Percentiles rank a stretch among this genome's conserved stretches.
These are phyloP conservation scores for Hemerocallis citrina DNA, from an alignment of 106 monocot species.

Conservation along the genomic window DNA sequence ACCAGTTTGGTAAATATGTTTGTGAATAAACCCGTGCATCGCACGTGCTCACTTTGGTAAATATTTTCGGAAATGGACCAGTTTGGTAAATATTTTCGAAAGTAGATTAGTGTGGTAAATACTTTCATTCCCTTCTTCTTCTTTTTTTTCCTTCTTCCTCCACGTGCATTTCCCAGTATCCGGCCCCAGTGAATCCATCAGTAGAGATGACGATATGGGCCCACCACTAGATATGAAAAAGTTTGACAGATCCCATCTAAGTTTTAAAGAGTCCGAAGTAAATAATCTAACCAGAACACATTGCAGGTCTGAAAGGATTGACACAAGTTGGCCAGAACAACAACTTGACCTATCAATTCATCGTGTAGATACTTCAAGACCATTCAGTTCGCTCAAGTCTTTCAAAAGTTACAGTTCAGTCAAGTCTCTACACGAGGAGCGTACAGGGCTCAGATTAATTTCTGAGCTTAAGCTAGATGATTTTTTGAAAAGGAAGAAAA, in stretches of 20 bases:
- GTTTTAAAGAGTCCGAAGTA: constrained; percentile 16
- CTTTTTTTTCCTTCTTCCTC: too few relatives aligned
- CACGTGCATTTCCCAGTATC: background rate
- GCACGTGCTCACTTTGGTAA: too few relatives aligned
- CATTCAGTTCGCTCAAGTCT: constrained; percentile 14
- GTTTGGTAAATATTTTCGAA: too few relatives aligned
- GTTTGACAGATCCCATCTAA: constrained; percentile 12
- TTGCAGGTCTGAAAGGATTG: constrained; percentile 43
- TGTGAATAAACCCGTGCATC: too few relatives aligned
- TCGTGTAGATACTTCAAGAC: constrained; percentile 10
- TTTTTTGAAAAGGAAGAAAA: constrained; percentile 29
- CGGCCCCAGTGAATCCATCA: background rate
- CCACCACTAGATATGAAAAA: background rate
- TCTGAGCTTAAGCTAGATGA: constrained; percentile 17
- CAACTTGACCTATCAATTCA: constrained; percentile 27
- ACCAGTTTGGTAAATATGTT: too few relatives aligned
- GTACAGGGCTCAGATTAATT: constrained; percentile 2
- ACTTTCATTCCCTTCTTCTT: too few relatives aligned
- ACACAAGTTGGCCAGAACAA: constrained; percentile 47
- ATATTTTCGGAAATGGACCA: too few relatives aligned
- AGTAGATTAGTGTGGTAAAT: too few relatives aligned
- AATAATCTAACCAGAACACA: constrained; percentile 30
- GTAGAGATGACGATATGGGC: background rate
- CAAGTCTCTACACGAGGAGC: constrained; percentile 19
- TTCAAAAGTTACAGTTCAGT: constrained; percentile 26